Evolutionary conservation across 768 basidiomycete species (phyloP).

Genomic region (Austroboletus festivus): DNA sequence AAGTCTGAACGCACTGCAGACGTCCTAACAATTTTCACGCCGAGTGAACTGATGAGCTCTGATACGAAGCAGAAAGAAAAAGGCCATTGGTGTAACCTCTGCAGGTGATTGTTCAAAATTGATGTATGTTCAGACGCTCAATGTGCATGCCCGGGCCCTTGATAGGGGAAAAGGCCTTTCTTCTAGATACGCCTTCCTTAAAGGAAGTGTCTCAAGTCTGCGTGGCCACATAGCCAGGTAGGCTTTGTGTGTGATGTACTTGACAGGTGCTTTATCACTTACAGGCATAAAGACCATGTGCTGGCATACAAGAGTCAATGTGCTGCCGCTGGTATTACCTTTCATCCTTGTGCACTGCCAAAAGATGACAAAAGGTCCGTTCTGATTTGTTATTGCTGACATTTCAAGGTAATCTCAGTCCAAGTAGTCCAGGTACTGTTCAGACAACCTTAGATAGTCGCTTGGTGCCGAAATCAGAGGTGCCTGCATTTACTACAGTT

Average conservation of each 20-base stretch:
- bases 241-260: not conserved
- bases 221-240: not conserved
- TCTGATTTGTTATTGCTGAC: too few species aligned
- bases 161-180: too few species aligned
- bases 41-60: not conserved
- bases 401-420: too few species aligned
- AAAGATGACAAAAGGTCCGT: not conserved
- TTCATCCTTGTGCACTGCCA: not conserved
- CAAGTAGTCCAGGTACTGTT: too few species aligned
- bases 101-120: not conserved
- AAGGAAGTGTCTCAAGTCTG: not conserved
- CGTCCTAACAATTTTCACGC: not conserved
- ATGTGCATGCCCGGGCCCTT: too few species aligned
- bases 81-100: not conserved
- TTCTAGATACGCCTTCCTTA: not conserved
- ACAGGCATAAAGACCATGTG: not conserved
- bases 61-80: not conserved
- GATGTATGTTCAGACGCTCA: too few species aligned
- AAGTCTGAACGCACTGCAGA: not conserved
- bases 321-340: not conserved
- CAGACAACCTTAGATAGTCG: not conserved
- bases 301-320: not conserved
- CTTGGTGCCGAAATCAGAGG: not conserved
- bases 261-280: not conserved
- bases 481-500: not conserved